Evolutionary conservation across 768 basidiomycete genomes (phyloP), one percentile per base, ranked within the genome.

Genomic region (Boletus sp.): DNA sequence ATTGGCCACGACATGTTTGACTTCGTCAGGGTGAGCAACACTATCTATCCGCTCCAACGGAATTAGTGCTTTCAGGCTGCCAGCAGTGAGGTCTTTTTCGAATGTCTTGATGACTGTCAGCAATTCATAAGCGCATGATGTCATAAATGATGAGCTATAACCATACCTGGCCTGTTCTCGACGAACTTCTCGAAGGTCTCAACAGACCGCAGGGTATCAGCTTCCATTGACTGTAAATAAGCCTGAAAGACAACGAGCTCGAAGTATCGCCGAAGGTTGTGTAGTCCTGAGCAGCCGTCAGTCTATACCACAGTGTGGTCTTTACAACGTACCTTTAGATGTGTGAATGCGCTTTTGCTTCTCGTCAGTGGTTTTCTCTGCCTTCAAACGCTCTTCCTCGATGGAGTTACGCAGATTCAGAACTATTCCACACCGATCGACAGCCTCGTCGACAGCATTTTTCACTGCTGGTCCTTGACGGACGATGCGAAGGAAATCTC

Each of bases 331-430:
- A 87, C 92, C 94, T 78, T 84, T 85, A 51, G 92, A 86, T 0
- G 87, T 83, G 67, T 84, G 81, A 3, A 75, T 68, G 50, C 80
- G 80, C 69, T 85, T 89, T 67, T 86, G 80, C 56, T 80, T 82
- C 52, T 89, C 84, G 54, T 94, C 90, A 7, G 80, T 77, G 0
- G 87, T 81, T 60, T 92, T 84, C 61, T 92, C 92, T 1, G 94
- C 93, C 20, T 76, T 75, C n/a, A 82, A 72, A 24, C 93, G 83
- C 2, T 86, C 80, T 24, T 90, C 85, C 64, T 98, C 96, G 45
- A 99, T 96, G 0, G 89, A 81, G 56, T 96, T 90, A 35, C 93
- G 84, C 14, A 98, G 73, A 67, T 98, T 94, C 71, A 86, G 83
- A 4, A 94, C 86, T 15, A 86, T 79, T 15, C 86, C 83, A 66